phyloP scores from a whole-genome alignment of 2,329 filamentous ascomycete species.

The Alternaria dauci region DNA sequence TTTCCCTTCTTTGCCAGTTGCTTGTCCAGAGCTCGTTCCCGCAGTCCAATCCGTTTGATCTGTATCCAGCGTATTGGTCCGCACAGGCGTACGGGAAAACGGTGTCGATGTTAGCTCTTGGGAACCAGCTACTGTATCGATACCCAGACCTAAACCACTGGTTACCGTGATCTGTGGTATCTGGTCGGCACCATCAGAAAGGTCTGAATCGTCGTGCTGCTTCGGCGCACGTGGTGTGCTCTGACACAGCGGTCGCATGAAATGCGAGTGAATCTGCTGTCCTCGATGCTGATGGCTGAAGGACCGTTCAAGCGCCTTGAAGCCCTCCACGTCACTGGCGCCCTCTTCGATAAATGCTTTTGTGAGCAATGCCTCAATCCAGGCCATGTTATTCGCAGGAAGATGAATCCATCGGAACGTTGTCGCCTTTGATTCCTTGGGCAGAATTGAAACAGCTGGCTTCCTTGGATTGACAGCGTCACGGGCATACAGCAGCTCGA shows the following conservation, averaged over 20 bases:
- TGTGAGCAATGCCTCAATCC: slow-evolving; percentile 70
- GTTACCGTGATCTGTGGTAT: slow-evolving; percentile 43
- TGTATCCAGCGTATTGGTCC: slow-evolving; percentile 44
- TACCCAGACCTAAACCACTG: slow-evolving; percentile 36
- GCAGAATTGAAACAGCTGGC: slow-evolving; percentile 48
- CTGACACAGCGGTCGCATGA: slow-evolving; percentile 68
- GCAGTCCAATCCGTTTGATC: slow-evolving; percentile 45
- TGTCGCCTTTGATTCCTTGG: slow-evolving; percentile 52
- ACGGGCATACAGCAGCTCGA: slow-evolving; percentile 47
- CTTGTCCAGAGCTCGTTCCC: slow-evolving; percentile 32
- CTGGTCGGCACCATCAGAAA: slow-evolving; percentile 44
- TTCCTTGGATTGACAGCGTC: slow-evolving; percentile 46
- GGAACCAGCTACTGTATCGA: slow-evolving; percentile 30
- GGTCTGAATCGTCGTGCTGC: slow-evolving; percentile 43
- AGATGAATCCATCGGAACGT: slow-evolving; percentile 58
- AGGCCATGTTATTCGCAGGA: slow-evolving; percentile 63
- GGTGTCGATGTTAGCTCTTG: slow-evolving; percentile 29
- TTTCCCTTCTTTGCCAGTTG: slow-evolving; percentile 35
- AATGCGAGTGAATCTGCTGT: slow-evolving; percentile 65
- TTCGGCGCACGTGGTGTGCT: slow-evolving; percentile 52
- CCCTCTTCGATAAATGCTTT: slow-evolving; percentile 71
- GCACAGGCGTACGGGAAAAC: slow-evolving; percentile 34
- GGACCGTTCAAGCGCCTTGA: slow-evolving; percentile 68
- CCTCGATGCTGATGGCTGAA: slow-evolving; percentile 70
- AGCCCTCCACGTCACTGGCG: slow-evolving; percentile 68